phyloP scores from a whole-genome alignment of 1,139 yeast species.

The Hansenula lynferdii region DNA sequence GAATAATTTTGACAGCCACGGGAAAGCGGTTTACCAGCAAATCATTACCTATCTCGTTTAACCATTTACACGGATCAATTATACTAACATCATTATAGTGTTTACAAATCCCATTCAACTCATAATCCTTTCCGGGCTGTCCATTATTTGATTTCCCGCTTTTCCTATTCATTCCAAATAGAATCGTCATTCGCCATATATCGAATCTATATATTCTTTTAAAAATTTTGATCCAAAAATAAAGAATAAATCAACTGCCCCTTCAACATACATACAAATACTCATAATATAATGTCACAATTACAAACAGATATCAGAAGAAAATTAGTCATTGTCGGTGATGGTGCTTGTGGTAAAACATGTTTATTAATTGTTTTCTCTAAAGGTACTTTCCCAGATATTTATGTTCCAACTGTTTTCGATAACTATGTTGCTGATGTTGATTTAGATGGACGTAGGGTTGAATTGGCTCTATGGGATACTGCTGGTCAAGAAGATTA shows the following conservation, averaged over 20 bases:
- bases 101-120: too few species aligned
- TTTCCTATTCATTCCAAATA: too few species aligned
- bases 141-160: too few species aligned
- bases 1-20: too few species aligned
- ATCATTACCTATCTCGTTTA: too few species aligned
- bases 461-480: conserved; percentile 95
- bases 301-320: conserved; percentile 61
- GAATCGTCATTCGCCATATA: too few species aligned
- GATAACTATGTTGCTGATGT: conserved; percentile 95
- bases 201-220: not conserved
- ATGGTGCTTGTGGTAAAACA: conserved; percentile 85
- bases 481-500: conserved; percentile 98
- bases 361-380: conserved; percentile 83
- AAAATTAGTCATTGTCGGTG: conserved; percentile 82
- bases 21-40: too few species aligned
- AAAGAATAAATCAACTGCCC: not conserved
- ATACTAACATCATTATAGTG: too few species aligned
- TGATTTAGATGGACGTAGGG: conserved; percentile 91
- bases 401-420: conserved; percentile 92
- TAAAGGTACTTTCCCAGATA: conserved; percentile 94
- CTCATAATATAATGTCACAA: conserved; percentile 18
- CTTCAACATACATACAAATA: not conserved
- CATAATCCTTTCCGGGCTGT: too few species aligned
- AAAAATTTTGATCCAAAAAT: not conserved
- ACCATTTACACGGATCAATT: too few species aligned